Conservation (phyloP, 345 rosid species). For the Isatis tinctoria region DNA sequence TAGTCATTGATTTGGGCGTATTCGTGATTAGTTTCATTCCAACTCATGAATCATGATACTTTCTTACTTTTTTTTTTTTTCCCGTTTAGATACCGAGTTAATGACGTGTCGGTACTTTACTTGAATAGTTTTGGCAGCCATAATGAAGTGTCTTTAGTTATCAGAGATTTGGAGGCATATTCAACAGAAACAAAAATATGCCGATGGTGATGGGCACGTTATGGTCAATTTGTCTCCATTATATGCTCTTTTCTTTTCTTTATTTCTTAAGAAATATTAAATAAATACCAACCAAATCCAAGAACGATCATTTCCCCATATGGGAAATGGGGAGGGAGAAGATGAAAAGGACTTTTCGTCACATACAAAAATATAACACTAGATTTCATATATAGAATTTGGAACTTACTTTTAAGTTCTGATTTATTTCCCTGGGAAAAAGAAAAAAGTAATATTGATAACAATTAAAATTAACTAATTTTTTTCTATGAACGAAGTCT, state of each 20-base stretch:
- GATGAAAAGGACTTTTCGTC: conserved; percentile 8
- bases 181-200: conserved; percentile 21
- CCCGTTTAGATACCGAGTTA: not conserved
- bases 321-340: conserved; percentile 6
- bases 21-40: not conserved
- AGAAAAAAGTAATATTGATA: not conserved
- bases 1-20: not conserved
- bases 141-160: not conserved
- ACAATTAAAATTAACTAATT: not conserved
- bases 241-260: conserved; percentile 8
- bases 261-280: not conserved
- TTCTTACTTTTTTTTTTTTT: not conserved
- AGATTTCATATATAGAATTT: not conserved
- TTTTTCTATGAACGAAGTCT: not conserved
- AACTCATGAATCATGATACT: too few relatives aligned
- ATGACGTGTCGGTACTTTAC: conserved; percentile 9
- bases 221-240: conserved; percentile 16
- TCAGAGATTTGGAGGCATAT: conserved; percentile 14
- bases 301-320: conserved; percentile 16
- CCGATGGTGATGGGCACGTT: conserved; percentile 32
- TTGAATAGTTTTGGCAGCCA: not conserved
- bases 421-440: not conserved
- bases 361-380: not conserved
- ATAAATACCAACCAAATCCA: conserved; percentile 17
- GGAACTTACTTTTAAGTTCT: not conserved